A percentile compares a stretch with the other conserved stretches of the same genome.
These are phyloP conservation scores for Vigna reflexopilosa DNA, from an alignment of 306 rosid genomes.

Conservation along the genomic window DNA sequence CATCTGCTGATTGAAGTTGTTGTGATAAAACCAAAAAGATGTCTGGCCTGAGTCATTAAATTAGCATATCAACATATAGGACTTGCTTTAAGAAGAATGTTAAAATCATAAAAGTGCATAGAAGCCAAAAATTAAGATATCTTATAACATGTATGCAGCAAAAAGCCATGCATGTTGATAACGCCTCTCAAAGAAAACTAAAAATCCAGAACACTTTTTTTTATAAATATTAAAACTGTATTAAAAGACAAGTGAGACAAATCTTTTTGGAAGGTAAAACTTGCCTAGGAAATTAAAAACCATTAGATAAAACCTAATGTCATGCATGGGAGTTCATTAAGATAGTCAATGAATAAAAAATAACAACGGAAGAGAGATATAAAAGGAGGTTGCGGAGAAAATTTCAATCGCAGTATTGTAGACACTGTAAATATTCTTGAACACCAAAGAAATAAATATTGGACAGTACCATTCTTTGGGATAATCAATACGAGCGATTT, in stretches of 20 bases:
- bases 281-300: not conserved
- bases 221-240: not conserved
- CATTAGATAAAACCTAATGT: constrained; percentile 4
- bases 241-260: constrained; percentile 8
- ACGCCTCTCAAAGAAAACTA: constrained; percentile 31
- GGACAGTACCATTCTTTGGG: constrained; percentile 87
- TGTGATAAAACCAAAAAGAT: constrained; percentile 82
- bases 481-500: constrained; percentile 93
- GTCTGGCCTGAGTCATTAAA: constrained; percentile 84
- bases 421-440: not conserved
- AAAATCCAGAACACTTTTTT: not conserved
- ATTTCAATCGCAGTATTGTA: constrained; percentile 31
- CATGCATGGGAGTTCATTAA: constrained; percentile 10
- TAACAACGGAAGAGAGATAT: not conserved
- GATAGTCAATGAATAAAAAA: not conserved
- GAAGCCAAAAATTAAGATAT: constrained; percentile 28
- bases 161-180: constrained; percentile 23
- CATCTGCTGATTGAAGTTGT: constrained; percentile 86
- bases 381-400: not conserved
- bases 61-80: constrained; percentile 52
- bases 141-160: constrained; percentile 12
- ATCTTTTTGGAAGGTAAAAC: not conserved
- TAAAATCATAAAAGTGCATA: constrained; percentile 34
- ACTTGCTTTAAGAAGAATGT: constrained; percentile 37
- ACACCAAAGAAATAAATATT: constrained; percentile 31